Evolutionary conservation across 2,329 filamentous ascomycete genomes (phyloP), one percentile per base, ranked within the genome.

Genomic region (Sarocladium brachiariae): DNA sequence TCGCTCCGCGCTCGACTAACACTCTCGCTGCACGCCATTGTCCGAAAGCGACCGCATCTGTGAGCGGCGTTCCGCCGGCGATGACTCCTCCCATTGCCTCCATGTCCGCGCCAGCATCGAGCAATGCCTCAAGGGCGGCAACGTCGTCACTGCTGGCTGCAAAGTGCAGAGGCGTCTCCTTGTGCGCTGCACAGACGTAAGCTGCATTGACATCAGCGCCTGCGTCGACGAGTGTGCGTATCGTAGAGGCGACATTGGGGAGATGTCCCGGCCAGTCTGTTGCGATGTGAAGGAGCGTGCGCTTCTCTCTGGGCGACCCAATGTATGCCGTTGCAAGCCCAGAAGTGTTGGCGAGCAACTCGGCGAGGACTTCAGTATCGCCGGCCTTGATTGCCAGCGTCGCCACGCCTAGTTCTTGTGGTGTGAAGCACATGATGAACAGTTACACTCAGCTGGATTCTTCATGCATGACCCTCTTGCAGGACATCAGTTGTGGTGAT

Each of bases 61-160:
- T 50, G 19, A 57, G 43, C 11, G 55, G 54, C 18, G 54, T 54
- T n/a, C 39, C 39, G n/a, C 53, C 52, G 7, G 41, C 55, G 47
- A 57, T 54, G 7, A 55, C 48, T 14, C 54, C 54, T 13, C 54
- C 55, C 13, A 25, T 37, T 14, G 54, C 51, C n/a, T 57, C 38
- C 49, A 58, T 56, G 18, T 52, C 49, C 1, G 55, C 58, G 25
- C 56, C 57, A n/a, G 52, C 51, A n/a, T 56, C 55, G 10, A 58
- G 48, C 25, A 59, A 48, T 2, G 52, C 48, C n/a, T 53, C 52
- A 39, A 55, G 51, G 1, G 57, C 25, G 8, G 33, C 51, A n/a
- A 50, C 39, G 33, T 57, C 54, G 30, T 56, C 56, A 33, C 41
- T 47, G 52, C 53, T 56, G 8, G 54, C 54, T 13, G 56, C 51